Evolutionary conservation across 1,284 basidiomycete species (phyloP).

Genomic region (Microbotryomycetes sp.): DNA sequence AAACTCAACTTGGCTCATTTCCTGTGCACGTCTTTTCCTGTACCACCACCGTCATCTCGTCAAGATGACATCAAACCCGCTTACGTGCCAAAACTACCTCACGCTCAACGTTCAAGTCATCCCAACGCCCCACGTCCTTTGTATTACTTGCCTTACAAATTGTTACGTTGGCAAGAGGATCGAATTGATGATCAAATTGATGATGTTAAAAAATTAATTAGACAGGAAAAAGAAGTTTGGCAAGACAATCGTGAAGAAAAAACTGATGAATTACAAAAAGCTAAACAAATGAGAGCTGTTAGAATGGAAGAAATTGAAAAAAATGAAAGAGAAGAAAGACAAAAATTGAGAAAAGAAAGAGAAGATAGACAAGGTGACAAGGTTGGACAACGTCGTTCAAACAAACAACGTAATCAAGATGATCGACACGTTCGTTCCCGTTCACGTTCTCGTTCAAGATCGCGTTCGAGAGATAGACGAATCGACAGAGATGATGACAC

Average conservation of each 20-base stretch:
- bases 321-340: conserved; percentile 16
- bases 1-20: conserved; percentile 35
- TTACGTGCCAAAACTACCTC: conserved; percentile 27
- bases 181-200: conserved; percentile 31
- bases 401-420: not conserved
- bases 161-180: conserved; percentile 35
- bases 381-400: conserved; percentile 4
- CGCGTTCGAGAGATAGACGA: not conserved
- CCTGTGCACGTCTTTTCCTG: conserved; percentile 32
- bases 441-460: not conserved
- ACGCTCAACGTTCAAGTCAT: conserved; percentile 19
- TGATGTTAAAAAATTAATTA: conserved; percentile 13
- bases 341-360: conserved; percentile 1
- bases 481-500: not conserved
- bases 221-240: conserved; percentile 16
- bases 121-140: conserved; percentile 25
- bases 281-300: not conserved
- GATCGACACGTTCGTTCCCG: not conserved
- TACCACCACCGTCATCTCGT: conserved; percentile 6
- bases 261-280: not conserved
- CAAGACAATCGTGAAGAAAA: conserved; percentile 5
- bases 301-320: conserved; percentile 7
- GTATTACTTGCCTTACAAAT: conserved; percentile 35
- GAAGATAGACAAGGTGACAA: not conserved
- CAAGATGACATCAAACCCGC: conserved; percentile 19